Evolutionary conservation across 1,284 basidiomycete genomes (phyloP), one percentile per base, ranked within the genome.

Genomic region (Calocybe gambosa): DNA sequence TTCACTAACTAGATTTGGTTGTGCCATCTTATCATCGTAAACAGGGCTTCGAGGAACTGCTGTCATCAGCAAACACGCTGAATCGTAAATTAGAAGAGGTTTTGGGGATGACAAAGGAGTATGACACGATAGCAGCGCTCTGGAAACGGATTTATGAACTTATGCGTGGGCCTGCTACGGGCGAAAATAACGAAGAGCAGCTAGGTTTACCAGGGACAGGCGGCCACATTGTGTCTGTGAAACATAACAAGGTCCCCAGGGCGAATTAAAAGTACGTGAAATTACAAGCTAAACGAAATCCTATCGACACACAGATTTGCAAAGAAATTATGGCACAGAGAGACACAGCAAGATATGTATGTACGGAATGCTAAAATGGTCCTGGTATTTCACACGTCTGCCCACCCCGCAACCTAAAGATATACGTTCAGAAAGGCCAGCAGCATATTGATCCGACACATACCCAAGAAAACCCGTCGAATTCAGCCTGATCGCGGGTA

Each of bases 401-500:
- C 85, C 85, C 85, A 88, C 49, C 68, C 64, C 42, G 85, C 85
- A 52, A 87, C 79, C 80, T 84, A 43, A 7, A 34, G 3, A 33
- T 25, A 26, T 15, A 45, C n/a, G 21, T 29, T 47, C 28, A 43
- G 38, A 44, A 33, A 29, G n/a, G 10, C 42, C 7, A 20, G n/a
- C 12, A 20, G 12, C n/a, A 42, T 16, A 23, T 3, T 13, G 20
- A 26, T n/a, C 38, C 12, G n/a, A 9, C 3, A 26, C 66, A 48
- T 57, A 85, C 85, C 87, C 93, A 96, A 50, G 91, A 93, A 75
- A 98, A 98, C 19, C 93, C 93, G 52, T 89, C 85, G 71, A 98
- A 98, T 68, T 96, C 93, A 53, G 85, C 79, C 68, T 99, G 96
- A 62, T 99, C 94, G 52, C 86, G 83, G 34, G 87, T 66, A n/a